These are phyloP conservation scores for Exsudoporus floridanus DNA, from an alignment of 1,284 basidiomycete species.

Conservation along the genomic window DNA sequence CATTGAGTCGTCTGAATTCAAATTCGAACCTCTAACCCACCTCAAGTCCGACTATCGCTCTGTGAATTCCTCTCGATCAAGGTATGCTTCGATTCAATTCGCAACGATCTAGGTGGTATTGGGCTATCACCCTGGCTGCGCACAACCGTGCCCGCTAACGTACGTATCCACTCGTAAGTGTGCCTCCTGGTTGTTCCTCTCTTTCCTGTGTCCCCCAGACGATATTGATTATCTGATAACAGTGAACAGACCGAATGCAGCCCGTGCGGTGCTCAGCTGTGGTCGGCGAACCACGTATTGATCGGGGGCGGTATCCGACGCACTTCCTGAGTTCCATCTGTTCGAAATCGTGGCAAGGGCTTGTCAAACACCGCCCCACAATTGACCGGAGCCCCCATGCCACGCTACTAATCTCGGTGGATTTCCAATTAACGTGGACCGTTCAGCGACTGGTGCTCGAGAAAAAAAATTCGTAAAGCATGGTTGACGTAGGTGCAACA, in stretches of 20 bases:
- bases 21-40: conserved; percentile 23
- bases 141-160: conserved; percentile 17
- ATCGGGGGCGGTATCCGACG: conserved; percentile 27
- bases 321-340: conserved; percentile 17
- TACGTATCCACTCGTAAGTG: conserved; percentile 6
- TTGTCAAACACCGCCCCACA: conserved; percentile 24
- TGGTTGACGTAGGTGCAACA: conserved; percentile 8
- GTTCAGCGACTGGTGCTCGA: conserved; percentile 20
- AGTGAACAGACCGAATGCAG: background rate
- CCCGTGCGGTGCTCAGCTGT: conserved; percentile 29
- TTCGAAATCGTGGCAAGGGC: conserved; percentile 22
- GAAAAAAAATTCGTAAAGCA: background rate
- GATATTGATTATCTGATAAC: conserved; percentile 25
- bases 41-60: conserved; percentile 20
- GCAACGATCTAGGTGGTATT: background rate
- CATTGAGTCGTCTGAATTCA: background rate
- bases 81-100: conserved; percentile 17
- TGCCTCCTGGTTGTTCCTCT: conserved; percentile 3
- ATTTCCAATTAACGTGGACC: conserved; percentile 11
- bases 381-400: conserved; percentile 8
- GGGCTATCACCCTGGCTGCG: conserved; percentile 21
- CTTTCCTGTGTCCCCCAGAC: conserved; percentile 6
- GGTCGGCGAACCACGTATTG: conserved; percentile 26
- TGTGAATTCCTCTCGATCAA: conserved; percentile 18
- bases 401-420: conserved; percentile 5